phyloP scores from a whole-genome alignment of 2,329 filamentous ascomycete genomes.

The Pyricularia grisea region DNA sequence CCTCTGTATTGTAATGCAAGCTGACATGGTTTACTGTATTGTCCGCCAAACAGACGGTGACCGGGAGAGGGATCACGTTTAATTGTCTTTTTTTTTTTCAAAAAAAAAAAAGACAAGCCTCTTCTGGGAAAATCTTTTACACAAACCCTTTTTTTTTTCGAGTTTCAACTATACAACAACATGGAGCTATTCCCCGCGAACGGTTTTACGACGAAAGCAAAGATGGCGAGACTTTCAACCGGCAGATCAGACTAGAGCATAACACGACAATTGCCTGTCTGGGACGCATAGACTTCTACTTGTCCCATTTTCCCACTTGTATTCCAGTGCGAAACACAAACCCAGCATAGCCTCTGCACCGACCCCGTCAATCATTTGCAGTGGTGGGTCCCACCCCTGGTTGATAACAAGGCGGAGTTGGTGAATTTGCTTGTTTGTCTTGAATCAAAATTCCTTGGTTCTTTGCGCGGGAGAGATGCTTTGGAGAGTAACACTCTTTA shows the following conservation, averaged over 20 bases:
- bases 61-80: constrained; percentile 16
- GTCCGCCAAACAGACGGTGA: constrained; percentile 27
- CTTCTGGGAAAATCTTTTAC: background rate
- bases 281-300: background rate
- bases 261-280: background rate
- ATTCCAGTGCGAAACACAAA: background rate
- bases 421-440: background rate
- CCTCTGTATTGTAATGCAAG: constrained; percentile 4
- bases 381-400: background rate
- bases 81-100: too few relatives aligned
- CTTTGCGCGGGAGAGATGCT: background rate
- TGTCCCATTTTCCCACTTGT: background rate
- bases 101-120: background rate
- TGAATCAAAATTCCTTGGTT: background rate
- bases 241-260: background rate
- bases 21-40: constrained; percentile 31
- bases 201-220: background rate
- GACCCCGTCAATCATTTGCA: background rate
- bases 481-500: background rate
- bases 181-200: background rate
- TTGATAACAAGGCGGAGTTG: background rate
- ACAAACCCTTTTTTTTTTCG: background rate
- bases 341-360: background rate
- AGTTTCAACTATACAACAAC: background rate
- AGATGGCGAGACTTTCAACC: background rate